Conservation (phyloP, 2,329 filamentous ascomycete species). For the Colletotrichum sp. region DNA sequence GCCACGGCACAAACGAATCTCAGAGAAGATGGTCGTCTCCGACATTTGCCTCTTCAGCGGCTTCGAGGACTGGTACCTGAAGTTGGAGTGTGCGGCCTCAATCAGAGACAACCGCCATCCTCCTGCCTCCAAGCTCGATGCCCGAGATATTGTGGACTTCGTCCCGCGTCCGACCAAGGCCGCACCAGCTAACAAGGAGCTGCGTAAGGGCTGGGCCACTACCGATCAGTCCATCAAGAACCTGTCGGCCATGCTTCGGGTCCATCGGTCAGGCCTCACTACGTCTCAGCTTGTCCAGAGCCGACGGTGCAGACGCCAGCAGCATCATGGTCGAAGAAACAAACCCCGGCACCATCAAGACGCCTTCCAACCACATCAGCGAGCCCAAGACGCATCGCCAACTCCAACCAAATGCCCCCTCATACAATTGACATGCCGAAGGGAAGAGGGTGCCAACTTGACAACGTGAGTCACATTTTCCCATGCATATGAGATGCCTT, state of each 20-base stretch:
- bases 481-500: too few species aligned
- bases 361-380: too few species aligned
- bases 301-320: too few species aligned
- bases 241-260: neutral
- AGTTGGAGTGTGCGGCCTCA: conserved; percentile 38
- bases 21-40: too few species aligned
- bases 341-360: too few species aligned
- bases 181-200: neutral
- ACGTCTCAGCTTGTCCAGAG: neutral
- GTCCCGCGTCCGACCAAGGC: conserved; percentile 29
- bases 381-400: too few species aligned
- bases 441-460: too few species aligned
- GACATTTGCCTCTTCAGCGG: conserved; percentile 37
- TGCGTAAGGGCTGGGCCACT: conserved; percentile 32
- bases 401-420: too few species aligned
- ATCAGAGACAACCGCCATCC: conserved; percentile 23
- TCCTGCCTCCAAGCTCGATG: conserved; percentile 29
- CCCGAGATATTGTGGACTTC: conserved; percentile 37
- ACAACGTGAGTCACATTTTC: too few species aligned
- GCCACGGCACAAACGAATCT: too few species aligned
- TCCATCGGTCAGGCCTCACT: neutral
- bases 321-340: too few species aligned
- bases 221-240: conserved; percentile 34
- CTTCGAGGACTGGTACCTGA: conserved; percentile 37
- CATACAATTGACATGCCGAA: too few species aligned